A percentile compares a stretch with the other conserved stretches of the same genome.
These are phyloP conservation scores for Leccinum insolens DNA, from an alignment of 1,284 basidiomycete genomes.

Conservation along the genomic window DNA sequence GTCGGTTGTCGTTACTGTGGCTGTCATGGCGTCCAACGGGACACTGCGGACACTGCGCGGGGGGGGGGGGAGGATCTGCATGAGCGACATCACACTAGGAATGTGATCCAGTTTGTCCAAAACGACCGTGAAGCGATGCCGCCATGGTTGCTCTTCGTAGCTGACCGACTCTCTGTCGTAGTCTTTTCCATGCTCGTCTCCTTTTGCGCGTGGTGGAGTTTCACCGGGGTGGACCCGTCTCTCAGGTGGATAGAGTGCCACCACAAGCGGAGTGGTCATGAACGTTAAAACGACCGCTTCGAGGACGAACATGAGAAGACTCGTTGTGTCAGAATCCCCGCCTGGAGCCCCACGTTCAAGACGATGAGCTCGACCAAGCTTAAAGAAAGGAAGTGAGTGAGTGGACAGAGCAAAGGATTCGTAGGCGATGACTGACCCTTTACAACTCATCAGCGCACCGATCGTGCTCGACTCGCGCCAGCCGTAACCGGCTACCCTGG, in stretches of 20 bases:
- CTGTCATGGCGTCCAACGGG: constrained; percentile 9
- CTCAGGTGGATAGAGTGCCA: constrained; percentile 73
- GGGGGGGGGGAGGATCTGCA: constrained; percentile 52
- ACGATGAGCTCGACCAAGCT: constrained; percentile 91
- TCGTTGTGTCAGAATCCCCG: constrained; percentile 76
- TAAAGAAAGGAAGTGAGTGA: background rate
- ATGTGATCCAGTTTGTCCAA: constrained; percentile 91
- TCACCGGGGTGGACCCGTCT: constrained; percentile 38
- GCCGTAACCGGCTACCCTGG: constrained; percentile 70
- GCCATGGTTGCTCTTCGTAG: constrained; percentile 27
- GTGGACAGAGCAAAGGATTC: background rate
- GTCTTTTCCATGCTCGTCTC: constrained; percentile 9
- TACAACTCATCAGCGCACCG: constrained; percentile 94
- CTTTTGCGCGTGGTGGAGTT: background rate
- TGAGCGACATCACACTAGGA: constrained; percentile 70
- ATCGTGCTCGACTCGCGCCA: constrained; percentile 84
- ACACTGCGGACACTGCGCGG: background rate
- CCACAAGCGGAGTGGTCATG: constrained; percentile 86
- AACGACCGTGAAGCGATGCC: constrained; percentile 72
- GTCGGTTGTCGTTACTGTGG: constrained; percentile 12
- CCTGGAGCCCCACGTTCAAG: constrained; percentile 89
- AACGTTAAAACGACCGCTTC: constrained; percentile 89
- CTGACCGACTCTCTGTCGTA: constrained; percentile 21
- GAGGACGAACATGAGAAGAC: constrained; percentile 90
- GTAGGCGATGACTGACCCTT: constrained; percentile 61